Percentiles rank a stretch among this genome's conserved stretches.
These are phyloP conservation scores for Aspergillus sp. DNA, from an alignment of 2,329 filamentous ascomycete species.

Conservation along the genomic window DNA sequence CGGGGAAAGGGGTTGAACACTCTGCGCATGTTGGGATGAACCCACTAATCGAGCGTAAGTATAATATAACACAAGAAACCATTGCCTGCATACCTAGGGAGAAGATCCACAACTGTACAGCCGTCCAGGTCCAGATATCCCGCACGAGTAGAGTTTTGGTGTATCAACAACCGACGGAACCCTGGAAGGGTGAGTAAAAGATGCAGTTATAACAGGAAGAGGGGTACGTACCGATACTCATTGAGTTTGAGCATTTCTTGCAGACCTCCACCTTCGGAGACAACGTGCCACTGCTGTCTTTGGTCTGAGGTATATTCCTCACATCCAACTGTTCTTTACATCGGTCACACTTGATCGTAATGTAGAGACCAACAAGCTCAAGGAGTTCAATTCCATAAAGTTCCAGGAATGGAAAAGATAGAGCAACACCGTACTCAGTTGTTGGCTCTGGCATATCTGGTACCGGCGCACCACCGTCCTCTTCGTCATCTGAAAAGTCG, in stretches of 20 bases:
- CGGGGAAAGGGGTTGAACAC: constrained; percentile 68
- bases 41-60: constrained; percentile 49
- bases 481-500: constrained; percentile 43
- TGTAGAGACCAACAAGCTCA: constrained; percentile 64
- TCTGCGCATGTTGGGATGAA: constrained; percentile 76
- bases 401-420: constrained; percentile 76
- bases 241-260: constrained; percentile 54
- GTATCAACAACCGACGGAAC: constrained; percentile 70
- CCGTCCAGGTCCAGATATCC: constrained; percentile 77
- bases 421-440: constrained; percentile 68
- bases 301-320: constrained; percentile 61
- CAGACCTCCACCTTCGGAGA: constrained; percentile 50
- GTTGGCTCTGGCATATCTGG: constrained; percentile 38
- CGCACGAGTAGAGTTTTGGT: constrained; percentile 70
- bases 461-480: constrained; percentile 39
- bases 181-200: constrained; percentile 24
- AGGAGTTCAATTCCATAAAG: constrained; percentile 75
- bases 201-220: neutral
- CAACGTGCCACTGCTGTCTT: constrained; percentile 38
- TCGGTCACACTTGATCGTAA: constrained; percentile 74
- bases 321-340: constrained; percentile 75
- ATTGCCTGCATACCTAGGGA: constrained; percentile 57
- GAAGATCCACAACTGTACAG: constrained; percentile 72
- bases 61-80: neutral
- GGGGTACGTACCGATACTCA: constrained; percentile 44